phyloP scores from a whole-genome alignment of 495 filamentous ascomycete species.

The Astrocystis sublimbata region DNA sequence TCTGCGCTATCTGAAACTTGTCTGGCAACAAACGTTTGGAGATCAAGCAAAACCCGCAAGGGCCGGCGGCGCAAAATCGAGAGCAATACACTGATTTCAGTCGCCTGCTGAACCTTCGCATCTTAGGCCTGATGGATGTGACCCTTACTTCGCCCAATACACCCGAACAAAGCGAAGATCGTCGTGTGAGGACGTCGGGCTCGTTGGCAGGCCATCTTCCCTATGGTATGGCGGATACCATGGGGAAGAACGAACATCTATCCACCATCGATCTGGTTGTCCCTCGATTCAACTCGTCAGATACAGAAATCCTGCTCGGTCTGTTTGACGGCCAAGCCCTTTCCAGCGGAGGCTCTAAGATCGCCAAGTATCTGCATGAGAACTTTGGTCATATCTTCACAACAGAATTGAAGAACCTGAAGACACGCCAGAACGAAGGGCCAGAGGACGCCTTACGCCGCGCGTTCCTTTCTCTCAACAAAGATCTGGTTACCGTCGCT shows the following conservation, averaged over 20 bases:
- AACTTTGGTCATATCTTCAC: constrained; percentile 84
- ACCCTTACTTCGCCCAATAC: constrained; percentile 85
- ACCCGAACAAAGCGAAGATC: constrained; percentile 92
- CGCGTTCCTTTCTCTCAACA: constrained; percentile 87
- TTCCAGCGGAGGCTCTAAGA: constrained; percentile 84
- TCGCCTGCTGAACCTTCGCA: constrained; percentile 77
- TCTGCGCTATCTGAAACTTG: constrained; percentile 90
- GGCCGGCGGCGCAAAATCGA: constrained; percentile 51
- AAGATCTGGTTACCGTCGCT: constrained; percentile 87
- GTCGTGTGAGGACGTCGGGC: constrained; percentile 92
- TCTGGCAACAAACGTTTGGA: constrained; percentile 97
- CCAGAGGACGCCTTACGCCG: constrained; percentile 81
- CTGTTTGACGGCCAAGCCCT: constrained; percentile 92
- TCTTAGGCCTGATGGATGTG: constrained; percentile 96
- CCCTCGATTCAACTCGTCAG: constrained; percentile 85
- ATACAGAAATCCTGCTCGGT: constrained; percentile 85
- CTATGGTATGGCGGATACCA: constrained; percentile 97
- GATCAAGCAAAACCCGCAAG: constrained; percentile 76
- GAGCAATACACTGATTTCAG: constrained; percentile 90
- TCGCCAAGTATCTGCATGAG: constrained; percentile 95
- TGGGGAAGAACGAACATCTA: constrained; percentile 89
- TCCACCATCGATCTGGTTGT: constrained; percentile 98
- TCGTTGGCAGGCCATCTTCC: constrained; percentile 82
- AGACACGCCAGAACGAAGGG: constrained; percentile 58
- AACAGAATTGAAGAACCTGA: constrained; percentile 74